phyloP scores from a whole-genome alignment of 257 asterid genomes.

The Fraxinus anomala region DNA sequence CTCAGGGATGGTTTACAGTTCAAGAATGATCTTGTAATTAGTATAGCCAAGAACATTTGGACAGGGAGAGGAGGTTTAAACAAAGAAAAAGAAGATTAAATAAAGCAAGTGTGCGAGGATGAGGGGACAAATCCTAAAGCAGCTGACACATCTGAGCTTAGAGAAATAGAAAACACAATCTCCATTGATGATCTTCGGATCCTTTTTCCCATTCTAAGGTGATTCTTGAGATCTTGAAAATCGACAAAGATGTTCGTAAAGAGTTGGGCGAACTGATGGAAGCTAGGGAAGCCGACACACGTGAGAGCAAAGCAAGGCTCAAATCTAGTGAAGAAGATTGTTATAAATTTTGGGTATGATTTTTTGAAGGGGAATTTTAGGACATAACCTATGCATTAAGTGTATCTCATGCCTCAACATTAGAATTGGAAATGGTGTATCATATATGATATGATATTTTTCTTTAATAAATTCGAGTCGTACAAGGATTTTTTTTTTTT shows the following conservation, averaged over 20 bases:
- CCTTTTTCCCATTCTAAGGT: too few relatives aligned
- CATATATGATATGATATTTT: neutral
- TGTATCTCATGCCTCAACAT: conserved; percentile 21
- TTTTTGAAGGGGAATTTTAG: conserved; percentile 17
- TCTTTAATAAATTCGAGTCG: too few relatives aligned
- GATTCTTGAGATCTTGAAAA: neutral
- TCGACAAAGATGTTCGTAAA: neutral
- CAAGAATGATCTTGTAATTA: conserved; percentile 21
- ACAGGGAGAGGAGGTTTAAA: neutral
- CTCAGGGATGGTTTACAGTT: conserved; percentile 19
- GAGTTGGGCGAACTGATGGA: conserved; percentile 11
- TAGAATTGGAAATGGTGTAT: conserved; percentile 10
- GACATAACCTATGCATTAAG: conserved; percentile 3
- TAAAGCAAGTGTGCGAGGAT: neutral
- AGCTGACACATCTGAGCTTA: neutral
- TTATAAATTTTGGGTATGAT: conserved; percentile 10
- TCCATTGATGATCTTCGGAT: too few relatives aligned
- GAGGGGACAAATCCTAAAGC: neutral
- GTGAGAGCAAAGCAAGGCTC: conserved; percentile 14
- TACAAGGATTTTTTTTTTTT: too few relatives aligned
- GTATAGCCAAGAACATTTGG: conserved; percentile 25
- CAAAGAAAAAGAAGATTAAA: neutral
- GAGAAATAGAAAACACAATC: neutral
- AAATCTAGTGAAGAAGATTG: conserved; percentile 2
- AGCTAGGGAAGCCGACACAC: conserved; percentile 3